Evolutionary conservation across 2,329 filamentous ascomycete genomes (phyloP), one percentile per base, ranked within the genome.

Genomic region (Aureobasidium sp.): DNA sequence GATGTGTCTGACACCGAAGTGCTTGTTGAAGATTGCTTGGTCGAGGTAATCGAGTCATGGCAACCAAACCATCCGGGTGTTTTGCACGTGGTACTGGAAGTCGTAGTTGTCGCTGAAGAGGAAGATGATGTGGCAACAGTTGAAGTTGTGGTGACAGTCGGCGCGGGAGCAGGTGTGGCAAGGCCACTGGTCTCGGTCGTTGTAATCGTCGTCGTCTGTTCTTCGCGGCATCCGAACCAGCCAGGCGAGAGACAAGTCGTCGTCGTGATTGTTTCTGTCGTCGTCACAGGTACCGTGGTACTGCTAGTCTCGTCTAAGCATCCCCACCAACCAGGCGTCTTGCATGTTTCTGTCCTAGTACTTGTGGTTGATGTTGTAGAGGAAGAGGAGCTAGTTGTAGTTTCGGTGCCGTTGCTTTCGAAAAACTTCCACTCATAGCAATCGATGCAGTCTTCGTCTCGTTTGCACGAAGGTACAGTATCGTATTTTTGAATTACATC

Each of bases 351-450:
- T 0, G 92, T 96, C 48, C 91, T 82, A 1, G 87, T 91, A 6
- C 71, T 72, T 0, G 72, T 67, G 1, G 82, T 81, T 1, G 82
- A 83, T 0, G 81, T 80, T 3, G 77, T 79, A 2, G 84, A 79
- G 0, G 72, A 80, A 0, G 85, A 85, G 0, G 68, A 72, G 7
- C 73, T 72, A 3, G 87, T 89, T 0, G 86, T 91, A 1, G 81
- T 82, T 65, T 92, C 88, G 1, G 89, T 94, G 34, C 89, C 89
- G 71, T 97, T 97, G 72, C 91, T 96, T 74, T 92, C 88, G 70
- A 90, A 95, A 79, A 91, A 96, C 70, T 96, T 95, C 94, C 94
- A 97, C 61, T 88, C 86, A 62, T 85, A 90, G 70, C 93, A 97
- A 72, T 99, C 94, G 44, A 89, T 85, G 72, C 94, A 97, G 65